Evolutionary conservation across 2,329 filamentous ascomycete genomes (phyloP), one percentile per base, ranked within the genome.

Genomic region (Penicillium sp.): DNA sequence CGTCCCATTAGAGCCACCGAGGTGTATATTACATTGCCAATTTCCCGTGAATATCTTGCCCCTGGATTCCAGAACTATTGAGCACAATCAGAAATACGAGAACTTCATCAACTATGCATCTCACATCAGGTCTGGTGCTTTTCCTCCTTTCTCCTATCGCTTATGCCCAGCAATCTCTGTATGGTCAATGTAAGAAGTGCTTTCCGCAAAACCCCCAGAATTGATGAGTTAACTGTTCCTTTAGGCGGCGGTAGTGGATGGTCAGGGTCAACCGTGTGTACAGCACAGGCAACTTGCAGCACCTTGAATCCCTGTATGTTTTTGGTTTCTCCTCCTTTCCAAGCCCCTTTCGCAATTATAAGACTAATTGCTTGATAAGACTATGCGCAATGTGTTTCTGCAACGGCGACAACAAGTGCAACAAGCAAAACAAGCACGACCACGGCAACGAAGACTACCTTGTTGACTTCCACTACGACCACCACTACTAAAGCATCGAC

Each of bases 211-310:
- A 2, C 5, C 11, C 4, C 21, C 14, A 21, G 5, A 13, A 31
- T 29, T 13, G 21, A 13, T 9, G 19, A 3, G 31, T n/a, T 55
- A 29, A 58, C 29, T n/a, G 3, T 35, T 55, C 37, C 31, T 13
- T 4, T 51, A 58, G 56, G 56, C n/a, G 56, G 56, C 13, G 56
- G 56, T 45, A 55, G 24, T 37, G 56, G 52, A 51, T 58, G 48
- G 39, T 22, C 52, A 35, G 56, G 56, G 51, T 51, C 56, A 29
- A 55, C 56, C 8, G 52, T 35, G 6, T 58, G 56, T 19, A 24
- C 41, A 29, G 56, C 56, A 37, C 26, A 44, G 14, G 52, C 52
- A 44, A 55, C 56, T 31, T 58, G 56, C 33, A 58, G 52, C 47
- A 58, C 41, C 19, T 37, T 51, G 48, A 58, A 58, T 53, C 13